phyloP scores from a whole-genome alignment of 2,329 filamentous ascomycete genomes.

The Capronia epimyces region DNA sequence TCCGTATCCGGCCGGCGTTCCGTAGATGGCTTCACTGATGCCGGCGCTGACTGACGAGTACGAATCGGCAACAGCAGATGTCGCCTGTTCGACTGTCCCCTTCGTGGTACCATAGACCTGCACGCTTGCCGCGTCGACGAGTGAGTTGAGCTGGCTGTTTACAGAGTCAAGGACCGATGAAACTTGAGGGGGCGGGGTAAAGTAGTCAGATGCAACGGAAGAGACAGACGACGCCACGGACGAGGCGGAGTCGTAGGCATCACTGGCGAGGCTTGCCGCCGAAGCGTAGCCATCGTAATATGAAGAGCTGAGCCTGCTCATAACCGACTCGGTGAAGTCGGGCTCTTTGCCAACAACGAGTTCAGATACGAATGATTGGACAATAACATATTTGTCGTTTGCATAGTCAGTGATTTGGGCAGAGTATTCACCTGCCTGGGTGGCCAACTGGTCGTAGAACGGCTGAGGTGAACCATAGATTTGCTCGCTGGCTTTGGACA shows the following conservation, averaged over 20 bases:
- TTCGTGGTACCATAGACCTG: slow-evolving; percentile 55
- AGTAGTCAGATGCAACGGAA: slow-evolving; percentile 32
- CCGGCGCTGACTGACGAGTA: slow-evolving; percentile 44
- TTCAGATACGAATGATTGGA: slow-evolving; percentile 70
- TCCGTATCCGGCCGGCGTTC: slow-evolving; percentile 47
- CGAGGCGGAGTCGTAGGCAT: slow-evolving; percentile 40
- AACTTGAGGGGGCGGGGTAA: slow-evolving; percentile 54
- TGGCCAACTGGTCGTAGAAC: slow-evolving; percentile 19
- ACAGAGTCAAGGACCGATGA: slow-evolving; percentile 55
- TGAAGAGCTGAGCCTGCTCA: slow-evolving; percentile 63
- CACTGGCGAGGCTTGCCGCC: slow-evolving; percentile 50
- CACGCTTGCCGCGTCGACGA: slow-evolving; percentile 54
- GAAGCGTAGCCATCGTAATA: slow-evolving; percentile 61
- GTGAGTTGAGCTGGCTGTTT: slow-evolving; percentile 52
- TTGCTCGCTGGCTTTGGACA: slow-evolving; percentile 62
- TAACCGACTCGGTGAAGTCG: slow-evolving; percentile 73
- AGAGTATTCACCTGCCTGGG: slow-evolving; percentile 42
- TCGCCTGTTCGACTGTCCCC: slow-evolving; percentile 50
- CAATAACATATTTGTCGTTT: slow-evolving; percentile 60
- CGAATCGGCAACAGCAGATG: slow-evolving; percentile 49
- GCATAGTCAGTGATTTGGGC: slow-evolving; percentile 59
- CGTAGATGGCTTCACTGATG: slow-evolving; percentile 52
- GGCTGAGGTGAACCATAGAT: slow-evolving; percentile 63
- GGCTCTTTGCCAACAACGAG: slow-evolving; percentile 72
- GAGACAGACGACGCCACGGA: slow-evolving; percentile 32